Evolutionary conservation across 2,329 filamentous ascomycete species (phyloP), one percentile per base, ranked within the genome.

Genomic region (Orbilia oligospora): DNA sequence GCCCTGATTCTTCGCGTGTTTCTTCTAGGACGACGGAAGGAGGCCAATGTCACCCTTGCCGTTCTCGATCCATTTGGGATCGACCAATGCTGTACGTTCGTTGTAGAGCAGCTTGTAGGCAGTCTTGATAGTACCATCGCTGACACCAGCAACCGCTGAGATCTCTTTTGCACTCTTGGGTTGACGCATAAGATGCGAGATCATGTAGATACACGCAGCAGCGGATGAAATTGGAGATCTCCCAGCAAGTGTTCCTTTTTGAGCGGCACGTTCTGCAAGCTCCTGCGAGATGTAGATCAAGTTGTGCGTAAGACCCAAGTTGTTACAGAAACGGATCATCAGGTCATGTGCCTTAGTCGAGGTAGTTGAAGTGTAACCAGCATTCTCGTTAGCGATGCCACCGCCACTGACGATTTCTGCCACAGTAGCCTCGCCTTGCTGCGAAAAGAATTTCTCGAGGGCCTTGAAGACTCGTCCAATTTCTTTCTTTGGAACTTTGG

Each of bases 181-280:
- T 81, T 96, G 89, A 71, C 91, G 92, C 86, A 97, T 91, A 44
- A 98, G 88, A 83, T 95, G 90, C 33, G 93, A 94, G 3, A 95
- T 92, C 90, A 98, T 96, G 87, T 96, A 99, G 84, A 99, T 97
- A 84, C 94, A 97, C 36, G 96, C 94, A 18, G 94, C 95, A 5
- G 97, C 95, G 79, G 97, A 93, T 0, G 95, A 97, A 61, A 99
- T 87, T 20, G 96, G 96, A 73, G 95, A 98, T 76, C 96, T 93
- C 81, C 96, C 96, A 41, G 95, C 94, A 77, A 98, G 89, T 70
- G 93, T 91, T 76, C 93, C 92, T 79, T 93, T 90, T 61, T 89
- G 89, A 24, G 90, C 91, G 81, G 96, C 93, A 83, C 91, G 90
- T 81, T 91, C 88, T 2, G 94, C 94, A 64, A 97, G 88, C 30